Base-by-base conservation (phyloP, 495 filamentous ascomycete genomes). In the Lophium mytilinum region DNA sequence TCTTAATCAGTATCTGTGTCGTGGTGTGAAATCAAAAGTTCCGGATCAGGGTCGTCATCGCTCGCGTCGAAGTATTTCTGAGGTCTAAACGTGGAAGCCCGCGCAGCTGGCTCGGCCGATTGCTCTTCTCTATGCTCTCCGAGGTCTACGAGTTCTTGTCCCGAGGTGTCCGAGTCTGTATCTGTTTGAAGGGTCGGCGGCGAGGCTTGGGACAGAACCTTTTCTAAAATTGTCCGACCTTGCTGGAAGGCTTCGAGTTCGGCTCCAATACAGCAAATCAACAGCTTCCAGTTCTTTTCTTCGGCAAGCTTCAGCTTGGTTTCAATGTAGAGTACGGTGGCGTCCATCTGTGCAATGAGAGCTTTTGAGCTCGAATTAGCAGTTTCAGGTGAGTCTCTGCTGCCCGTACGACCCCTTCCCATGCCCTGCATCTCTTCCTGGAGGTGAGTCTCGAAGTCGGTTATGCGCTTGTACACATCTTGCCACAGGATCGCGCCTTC, bases 211-310 rank as follows among this genome's bases (percentile, higher is more conserved):
- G 45, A 24, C 19, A 88, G 68, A 1, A 74, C 75, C 15, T 72
- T 75, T 35, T 78, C 71, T 49, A 97, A 72, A 59, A 95, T 77
- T 1, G 71, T 71, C 53, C 80, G 76, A 9, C 85, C 87, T 64
- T 90, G 83, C 50, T 71, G 76, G 52, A 96, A 82, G 8, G 94
- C 91, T 61, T 92, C 87, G 4, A 95, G 68, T 64, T 98, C 93
- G 1, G 93, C 89, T 4, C 90, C 86, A 56, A 96, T 84, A 55
- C 88, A 90, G 55, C 86, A 92, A 19, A 96, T 81, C 21, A 98
- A 75, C 24, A 97, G 71, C 40, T 88, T 96, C 93, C 93, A 98
- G 7, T 83, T 79, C 53, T 78, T 79, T 4, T 78, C 76, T 52
- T 85, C 77, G 0, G 84, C 86, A 36, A 78, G 70, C 14, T 78